Evolutionary conservation across 2,329 filamentous ascomycete genomes (phyloP).

Genomic region (Pseudogymnoascus sp.): DNA sequence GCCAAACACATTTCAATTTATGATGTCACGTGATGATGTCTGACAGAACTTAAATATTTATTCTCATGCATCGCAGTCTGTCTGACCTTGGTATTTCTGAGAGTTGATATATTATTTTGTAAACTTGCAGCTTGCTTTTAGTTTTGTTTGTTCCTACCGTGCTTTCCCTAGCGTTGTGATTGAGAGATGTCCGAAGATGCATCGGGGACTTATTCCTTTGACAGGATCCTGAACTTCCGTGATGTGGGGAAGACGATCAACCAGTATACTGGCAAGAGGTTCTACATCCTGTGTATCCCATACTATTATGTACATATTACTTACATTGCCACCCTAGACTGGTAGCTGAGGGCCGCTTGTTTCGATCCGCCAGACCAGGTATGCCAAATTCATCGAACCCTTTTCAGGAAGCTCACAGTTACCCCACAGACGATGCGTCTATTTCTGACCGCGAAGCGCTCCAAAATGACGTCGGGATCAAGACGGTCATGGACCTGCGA

Average conservation of each 20-base stretch:
- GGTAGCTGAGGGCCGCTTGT: constrained; percentile 56
- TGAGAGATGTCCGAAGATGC: neutral
- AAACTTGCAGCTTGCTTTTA: neutral
- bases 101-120: neutral
- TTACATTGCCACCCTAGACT: constrained; percentile 26
- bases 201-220: constrained; percentile 30
- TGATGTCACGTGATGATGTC: neutral
- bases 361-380: constrained; percentile 59
- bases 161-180: neutral
- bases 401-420: neutral
- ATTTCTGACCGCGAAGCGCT: constrained; percentile 54
- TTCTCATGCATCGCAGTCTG: neutral
- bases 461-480: constrained; percentile 52
- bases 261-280: constrained; percentile 47
- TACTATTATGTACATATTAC: neutral
- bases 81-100: neutral
- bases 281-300: constrained; percentile 22
- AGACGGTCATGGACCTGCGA: constrained; percentile 70
- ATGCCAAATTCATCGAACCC: constrained; percentile 14
- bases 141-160: neutral
- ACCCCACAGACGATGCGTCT: constrained; percentile 60
- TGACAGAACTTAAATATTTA: neutral
- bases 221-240: constrained; percentile 65
- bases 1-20: neutral
- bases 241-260: constrained; percentile 68